Conservation (phyloP, 2,329 filamentous ascomycete species). For the Colletotrichum sp. region DNA sequence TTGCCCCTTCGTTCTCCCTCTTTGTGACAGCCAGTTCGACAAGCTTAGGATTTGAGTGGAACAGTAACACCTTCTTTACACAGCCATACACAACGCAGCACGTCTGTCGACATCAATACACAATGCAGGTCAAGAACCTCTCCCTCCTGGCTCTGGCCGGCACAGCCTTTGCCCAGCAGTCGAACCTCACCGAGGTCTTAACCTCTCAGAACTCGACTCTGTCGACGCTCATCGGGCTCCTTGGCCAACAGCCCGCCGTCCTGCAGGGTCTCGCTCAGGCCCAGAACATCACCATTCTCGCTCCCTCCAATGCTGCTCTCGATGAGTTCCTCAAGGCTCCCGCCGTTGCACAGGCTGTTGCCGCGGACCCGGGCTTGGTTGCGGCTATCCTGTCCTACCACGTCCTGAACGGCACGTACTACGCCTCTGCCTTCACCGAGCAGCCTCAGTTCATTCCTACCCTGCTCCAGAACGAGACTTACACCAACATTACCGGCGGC, state of each 20-base stretch:
- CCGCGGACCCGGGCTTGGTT: constrained; percentile 25
- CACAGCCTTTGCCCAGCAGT: constrained; percentile 22
- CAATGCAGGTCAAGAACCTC: constrained; percentile 20
- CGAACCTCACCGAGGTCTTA: constrained; percentile 28
- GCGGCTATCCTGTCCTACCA: constrained; percentile 60
- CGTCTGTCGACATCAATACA: neutral
- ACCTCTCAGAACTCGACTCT: constrained; percentile 30
- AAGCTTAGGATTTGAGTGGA: neutral
- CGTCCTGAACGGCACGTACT: constrained; percentile 56
- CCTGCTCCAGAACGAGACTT: constrained; percentile 53
- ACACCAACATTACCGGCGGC: constrained; percentile 63
- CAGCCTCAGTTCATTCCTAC: constrained; percentile 41
- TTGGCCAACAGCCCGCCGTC: constrained; percentile 23
- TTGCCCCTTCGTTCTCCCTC: neutral
- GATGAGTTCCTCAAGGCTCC: constrained; percentile 39
- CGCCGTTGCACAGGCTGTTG: constrained; percentile 14
- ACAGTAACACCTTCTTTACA: neutral
- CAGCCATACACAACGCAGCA: neutral
- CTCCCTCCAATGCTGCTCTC: constrained; percentile 57
- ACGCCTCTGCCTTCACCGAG: constrained; percentile 27
- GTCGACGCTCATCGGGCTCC: constrained; percentile 27
- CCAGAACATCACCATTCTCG: constrained; percentile 60
- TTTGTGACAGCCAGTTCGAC: neutral
- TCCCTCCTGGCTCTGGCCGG: constrained; percentile 24
- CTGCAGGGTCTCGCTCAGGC: constrained; percentile 6